phyloP scores from a whole-genome alignment of 1,139 yeast genomes.

The Saccharomyces hybrid region DNA sequence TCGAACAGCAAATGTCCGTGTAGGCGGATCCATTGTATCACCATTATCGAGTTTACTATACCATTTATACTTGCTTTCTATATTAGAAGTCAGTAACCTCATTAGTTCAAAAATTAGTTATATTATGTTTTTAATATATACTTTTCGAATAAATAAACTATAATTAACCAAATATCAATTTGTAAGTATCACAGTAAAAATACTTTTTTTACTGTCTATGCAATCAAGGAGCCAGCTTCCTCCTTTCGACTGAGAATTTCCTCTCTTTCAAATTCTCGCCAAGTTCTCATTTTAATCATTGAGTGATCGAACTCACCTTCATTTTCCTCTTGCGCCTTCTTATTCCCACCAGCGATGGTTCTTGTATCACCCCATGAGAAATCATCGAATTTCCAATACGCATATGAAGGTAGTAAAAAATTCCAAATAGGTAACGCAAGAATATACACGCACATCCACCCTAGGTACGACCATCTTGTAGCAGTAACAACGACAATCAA shows the following conservation, averaged over 20 bases:
- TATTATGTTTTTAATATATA: neutral
- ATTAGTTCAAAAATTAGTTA: neutral
- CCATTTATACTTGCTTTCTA: neutral
- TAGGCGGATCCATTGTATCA: neutral
- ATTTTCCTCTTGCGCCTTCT: slow-evolving; percentile 53
- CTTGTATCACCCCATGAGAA: slow-evolving; percentile 99
- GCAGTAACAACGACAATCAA: slow-evolving; percentile 82
- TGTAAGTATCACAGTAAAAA: neutral
- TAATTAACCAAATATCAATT: neutral
- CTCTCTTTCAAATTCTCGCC: slow-evolving; percentile 65
- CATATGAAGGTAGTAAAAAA: slow-evolving; percentile 79
- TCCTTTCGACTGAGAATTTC: neutral
- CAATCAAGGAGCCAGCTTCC: neutral
- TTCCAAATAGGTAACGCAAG: slow-evolving; percentile 92
- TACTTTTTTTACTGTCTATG: neutral
- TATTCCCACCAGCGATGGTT: slow-evolving; percentile 62
- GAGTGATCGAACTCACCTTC: slow-evolving; percentile 88
- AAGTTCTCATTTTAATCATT: slow-evolving; percentile 78
- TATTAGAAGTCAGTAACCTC: neutral
- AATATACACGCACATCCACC: slow-evolving; percentile 79
- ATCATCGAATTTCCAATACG: slow-evolving; percentile 97
- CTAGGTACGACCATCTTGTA: slow-evolving; percentile 62
- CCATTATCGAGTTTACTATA: neutral
- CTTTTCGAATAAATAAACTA: neutral
- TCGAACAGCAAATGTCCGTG: neutral